Evolutionary conservation across 2,329 filamentous ascomycete genomes (phyloP).

Genomic region (Aspergillus sp.): DNA sequence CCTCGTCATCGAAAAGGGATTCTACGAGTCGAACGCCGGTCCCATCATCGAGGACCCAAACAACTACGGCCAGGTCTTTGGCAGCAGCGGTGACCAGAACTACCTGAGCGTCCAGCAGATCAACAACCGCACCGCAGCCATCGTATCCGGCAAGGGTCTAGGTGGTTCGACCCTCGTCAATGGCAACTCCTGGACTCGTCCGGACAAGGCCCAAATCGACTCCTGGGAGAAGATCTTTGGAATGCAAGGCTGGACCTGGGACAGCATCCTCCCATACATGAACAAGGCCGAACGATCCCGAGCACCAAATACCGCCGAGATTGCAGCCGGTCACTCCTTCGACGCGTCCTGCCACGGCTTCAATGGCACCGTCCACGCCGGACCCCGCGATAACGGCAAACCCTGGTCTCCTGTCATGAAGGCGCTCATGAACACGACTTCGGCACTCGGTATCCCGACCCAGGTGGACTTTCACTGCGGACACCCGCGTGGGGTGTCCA

Average conservation of each 20-base stretch:
- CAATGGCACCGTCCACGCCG: constrained; percentile 24
- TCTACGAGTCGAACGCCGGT: constrained; percentile 27
- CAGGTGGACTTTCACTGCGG: constrained; percentile 26
- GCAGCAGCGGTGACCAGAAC: constrained; percentile 23
- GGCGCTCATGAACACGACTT: constrained; percentile 24
- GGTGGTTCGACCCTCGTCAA: constrained; percentile 32
- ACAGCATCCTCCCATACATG: constrained; percentile 49
- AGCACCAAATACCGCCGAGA: constrained; percentile 18
- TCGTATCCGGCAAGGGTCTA: constrained; percentile 27
- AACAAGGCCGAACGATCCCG: constrained; percentile 35
- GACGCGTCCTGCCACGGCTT: constrained; percentile 24
- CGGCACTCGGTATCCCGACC: constrained; percentile 13
- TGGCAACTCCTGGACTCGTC: constrained; percentile 31
- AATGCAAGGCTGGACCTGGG: constrained; percentile 48
- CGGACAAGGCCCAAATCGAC: constrained; percentile 26
- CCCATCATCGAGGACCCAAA: constrained; percentile 27
- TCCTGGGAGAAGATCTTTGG: constrained; percentile 40
- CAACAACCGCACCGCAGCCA: constrained; percentile 21
- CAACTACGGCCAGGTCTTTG: constrained; percentile 28
- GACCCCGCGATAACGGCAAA: constrained; percentile 23
- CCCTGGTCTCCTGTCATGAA: constrained; percentile 24
- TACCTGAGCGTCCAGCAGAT: constrained; percentile 16
- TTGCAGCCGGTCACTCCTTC: constrained; percentile 23
- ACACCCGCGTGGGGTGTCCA: constrained; percentile 30
- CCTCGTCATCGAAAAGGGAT: constrained; percentile 30